Evolutionary conservation across 306 rosid genomes (phyloP), one percentile per base, ranked within the genome.

Genomic region (Luffa aegyptiaca): DNA sequence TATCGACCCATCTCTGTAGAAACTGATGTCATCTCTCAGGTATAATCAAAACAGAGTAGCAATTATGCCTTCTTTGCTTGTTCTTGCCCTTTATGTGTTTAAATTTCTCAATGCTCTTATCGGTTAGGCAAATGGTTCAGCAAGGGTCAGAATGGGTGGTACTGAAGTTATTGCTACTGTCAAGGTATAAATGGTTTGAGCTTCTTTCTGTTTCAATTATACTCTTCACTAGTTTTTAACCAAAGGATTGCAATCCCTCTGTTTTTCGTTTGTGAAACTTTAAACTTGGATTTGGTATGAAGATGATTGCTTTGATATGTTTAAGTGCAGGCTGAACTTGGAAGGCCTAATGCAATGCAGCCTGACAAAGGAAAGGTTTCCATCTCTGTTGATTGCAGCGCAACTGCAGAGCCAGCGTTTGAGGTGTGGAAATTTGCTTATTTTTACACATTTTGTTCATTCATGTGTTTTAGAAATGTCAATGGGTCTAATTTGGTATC

Each of bases 11-110:
- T 91, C 78, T 70, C 36, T 76, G 87, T 94, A 42, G 94, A 92
- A 90, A 94, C 95, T 3, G 97, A 89, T 78, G 87, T 92, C 45
- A 94, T 94, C 80, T 85, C 94, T 13, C 93, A 94, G 93, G 97
- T 78, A 36, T 1, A 41, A 64, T 20, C 4, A n/a, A 31, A 55
- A 18, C 51, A 21, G 20, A 56, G n/a, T 14, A 48, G 52, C 13
- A 4, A 33, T 35, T 75, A 10, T 7, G 4, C 1, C 41, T 51
- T 52, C 9, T 18, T 41, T 68, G 17, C 33, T 75, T 49, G 20
- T 75, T 76, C 49, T 76, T 56, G 35, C 10, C 48, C 33, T 51
- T 13, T 73, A 35, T 81, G n/a, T 76, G 79, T 20, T 81, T 14
- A 35, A 37, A n/a, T 44, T 56, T 65, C 39, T 44, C 79, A 31